Conservation (phyloP, 495 filamentous ascomycete genomes). For the Penicillium flavigenum region DNA sequence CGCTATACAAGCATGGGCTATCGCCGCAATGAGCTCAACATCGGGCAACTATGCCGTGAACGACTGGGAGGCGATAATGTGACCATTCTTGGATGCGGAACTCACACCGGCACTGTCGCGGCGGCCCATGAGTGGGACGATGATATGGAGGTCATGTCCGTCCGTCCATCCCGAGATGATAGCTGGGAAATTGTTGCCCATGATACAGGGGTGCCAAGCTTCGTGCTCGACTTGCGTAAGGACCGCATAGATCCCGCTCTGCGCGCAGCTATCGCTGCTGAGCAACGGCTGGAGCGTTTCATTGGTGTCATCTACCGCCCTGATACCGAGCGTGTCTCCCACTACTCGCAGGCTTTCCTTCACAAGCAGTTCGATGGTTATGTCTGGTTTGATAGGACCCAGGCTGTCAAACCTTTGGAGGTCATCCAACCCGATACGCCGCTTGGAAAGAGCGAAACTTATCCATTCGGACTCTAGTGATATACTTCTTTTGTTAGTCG, state of each 20-base stretch:
- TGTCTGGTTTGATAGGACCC: constrained; percentile 56
- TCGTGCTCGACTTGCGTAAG: constrained; percentile 51
- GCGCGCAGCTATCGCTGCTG: constrained; percentile 38
- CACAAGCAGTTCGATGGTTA: constrained; percentile 58
- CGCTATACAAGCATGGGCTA: constrained; percentile 55
- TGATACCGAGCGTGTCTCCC: constrained; percentile 52
- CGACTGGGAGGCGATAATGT: constrained; percentile 46
- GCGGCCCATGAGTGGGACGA: constrained; percentile 57
- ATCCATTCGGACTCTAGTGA: constrained; percentile 55
- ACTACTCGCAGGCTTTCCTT: constrained; percentile 54
- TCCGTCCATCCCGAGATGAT: constrained; percentile 41
- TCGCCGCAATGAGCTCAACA: constrained; percentile 51
- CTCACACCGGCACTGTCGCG: constrained; percentile 57
- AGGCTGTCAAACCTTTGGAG: constrained; percentile 53
- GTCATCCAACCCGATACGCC: constrained; percentile 49
- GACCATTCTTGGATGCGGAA: constrained; percentile 53
- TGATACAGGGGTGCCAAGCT: constrained; percentile 45
- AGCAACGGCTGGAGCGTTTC: constrained; percentile 51
- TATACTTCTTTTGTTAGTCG: background rate
- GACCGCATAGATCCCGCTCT: constrained; percentile 37
- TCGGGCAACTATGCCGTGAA: constrained; percentile 58
- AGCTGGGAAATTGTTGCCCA: constrained; percentile 50
- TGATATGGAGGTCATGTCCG: constrained; percentile 55
- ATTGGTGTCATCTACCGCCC: constrained; percentile 63
- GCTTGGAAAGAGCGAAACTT: constrained; percentile 51